Evolutionary conservation across 2,329 filamentous ascomycete genomes (phyloP).

Genomic region (Aspergillus pseudoglaucus): DNA sequence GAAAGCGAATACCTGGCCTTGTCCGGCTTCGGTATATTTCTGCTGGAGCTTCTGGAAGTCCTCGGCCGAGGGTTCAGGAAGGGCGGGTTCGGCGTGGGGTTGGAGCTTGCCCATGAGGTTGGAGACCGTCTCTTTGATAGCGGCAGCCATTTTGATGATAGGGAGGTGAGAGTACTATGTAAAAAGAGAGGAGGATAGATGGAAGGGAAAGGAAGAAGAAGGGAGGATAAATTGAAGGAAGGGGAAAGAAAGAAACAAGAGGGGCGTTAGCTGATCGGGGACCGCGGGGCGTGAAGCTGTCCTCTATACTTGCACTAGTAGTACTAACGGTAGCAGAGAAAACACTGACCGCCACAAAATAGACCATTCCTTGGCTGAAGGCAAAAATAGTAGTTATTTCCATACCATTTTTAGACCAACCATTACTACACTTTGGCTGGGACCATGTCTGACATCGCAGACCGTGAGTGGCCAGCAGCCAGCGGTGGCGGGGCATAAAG

Average conservation of each 20-base stretch:
- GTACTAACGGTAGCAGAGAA: conserved; percentile 1
- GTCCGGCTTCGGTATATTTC: conserved; percentile 66
- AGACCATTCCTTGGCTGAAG: not conserved
- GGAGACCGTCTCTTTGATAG: conserved; percentile 41
- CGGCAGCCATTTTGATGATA: conserved; percentile 28
- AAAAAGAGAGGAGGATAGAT: not conserved
- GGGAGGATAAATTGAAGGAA: conserved; percentile 1
- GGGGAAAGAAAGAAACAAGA: conserved; percentile 6
- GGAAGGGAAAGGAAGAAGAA: conserved; percentile 1
- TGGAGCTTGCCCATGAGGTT: conserved; percentile 44
- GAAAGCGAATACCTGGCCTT: conserved; percentile 80
- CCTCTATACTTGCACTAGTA: not conserved
- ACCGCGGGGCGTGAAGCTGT: conserved; percentile 22
- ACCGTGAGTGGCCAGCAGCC: not conserved
- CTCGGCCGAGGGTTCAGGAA: conserved; percentile 53
- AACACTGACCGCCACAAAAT: conserved; percentile 7
- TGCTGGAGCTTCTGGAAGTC: conserved; percentile 62
- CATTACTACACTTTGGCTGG: not conserved
- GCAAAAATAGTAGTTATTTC: not conserved
- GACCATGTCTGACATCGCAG: not conserved
- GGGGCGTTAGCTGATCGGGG: conserved; percentile 7
- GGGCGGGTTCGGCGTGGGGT: conserved; percentile 30
- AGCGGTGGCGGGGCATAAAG: not conserved
- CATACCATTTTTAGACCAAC: not conserved
- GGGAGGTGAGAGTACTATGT: not conserved